These are phyloP conservation scores for Priceomyces carsonii DNA, from an alignment of 805 yeast species.

Conservation along the genomic window DNA sequence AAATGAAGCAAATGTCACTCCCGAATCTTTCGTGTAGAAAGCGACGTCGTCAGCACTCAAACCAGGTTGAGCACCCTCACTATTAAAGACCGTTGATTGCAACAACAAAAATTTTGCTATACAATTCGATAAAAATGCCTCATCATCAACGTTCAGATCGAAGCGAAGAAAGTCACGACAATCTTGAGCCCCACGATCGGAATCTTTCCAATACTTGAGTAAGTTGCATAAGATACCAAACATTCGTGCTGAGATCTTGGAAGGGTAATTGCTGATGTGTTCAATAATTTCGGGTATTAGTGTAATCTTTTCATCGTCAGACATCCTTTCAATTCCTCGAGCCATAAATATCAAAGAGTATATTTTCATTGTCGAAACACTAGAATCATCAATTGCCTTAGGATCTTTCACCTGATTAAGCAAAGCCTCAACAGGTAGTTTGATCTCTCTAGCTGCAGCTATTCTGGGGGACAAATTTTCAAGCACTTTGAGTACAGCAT, in stretches of 20 bases:
- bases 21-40: constrained; percentile 70
- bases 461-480: constrained; percentile 69
- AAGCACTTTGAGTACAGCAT: constrained; percentile 64
- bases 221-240: constrained; percentile 62
- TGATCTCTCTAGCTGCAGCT: constrained; percentile 52
- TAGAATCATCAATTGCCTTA: constrained; percentile 40
- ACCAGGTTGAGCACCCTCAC: constrained; percentile 57
- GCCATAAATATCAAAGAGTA: constrained; percentile 68
- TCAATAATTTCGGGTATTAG: constrained; percentile 50
- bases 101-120: constrained; percentile 61
- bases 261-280: constrained; percentile 43
- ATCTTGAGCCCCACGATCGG: constrained; percentile 47
- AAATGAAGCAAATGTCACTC: constrained; percentile 52
- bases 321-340: constrained; percentile 62
- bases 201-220: constrained; percentile 47
- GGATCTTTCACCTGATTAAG: constrained; percentile 65
- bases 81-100: constrained; percentile 36
- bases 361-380: constrained; percentile 53
- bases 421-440: constrained; percentile 64
- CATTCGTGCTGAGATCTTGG: constrained; percentile 51
- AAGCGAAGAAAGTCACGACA: constrained; percentile 39
- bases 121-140: constrained; percentile 43
- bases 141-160: constrained; percentile 37
- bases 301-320: constrained; percentile 30
- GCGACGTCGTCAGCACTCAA: constrained; percentile 54